Base-by-base conservation (phyloP, 495 filamentous ascomycete genomes). In the Immersiella caudata region DNA sequence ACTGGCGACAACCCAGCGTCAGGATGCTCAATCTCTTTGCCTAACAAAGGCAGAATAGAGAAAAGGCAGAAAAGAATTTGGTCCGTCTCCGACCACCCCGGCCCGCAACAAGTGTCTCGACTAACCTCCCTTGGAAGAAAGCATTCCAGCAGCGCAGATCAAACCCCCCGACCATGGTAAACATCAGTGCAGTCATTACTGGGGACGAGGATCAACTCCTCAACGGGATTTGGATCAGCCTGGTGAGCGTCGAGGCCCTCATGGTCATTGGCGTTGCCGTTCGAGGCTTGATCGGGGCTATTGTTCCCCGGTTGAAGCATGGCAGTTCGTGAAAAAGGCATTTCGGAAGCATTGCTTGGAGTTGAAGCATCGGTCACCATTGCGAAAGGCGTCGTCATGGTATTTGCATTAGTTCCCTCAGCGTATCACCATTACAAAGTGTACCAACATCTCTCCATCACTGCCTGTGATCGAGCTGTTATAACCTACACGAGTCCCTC, bases 191-290 rank as follows among this genome's bases (percentile, higher is more conserved):
- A 11, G 46, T 74, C 29, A 68, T 78, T 7, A 71, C 71, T 22
- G 75, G 66, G 46, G 75, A 79, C 60, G 75, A 82, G 36, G 73
- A 79, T 60, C 70, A 78, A 55, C 56, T 81, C 1, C 67, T 83
- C n/a, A 81, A 83, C 71, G 72, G 72, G 40, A 71, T 83, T 60
- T 83, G 81, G 81, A 77, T 83, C 62, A 74, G 78, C 16, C 71
- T 83, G 35, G 60, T 83, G 22, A 72, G 73, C 18, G 57, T 83
- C 12, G 80, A 83, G 67, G 76, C 79, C 2, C 58, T 79, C 60
- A 77, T 83, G 68, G 78, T 83, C 0, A 49, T 76, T 16, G 72
- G 74, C 11, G 78, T 80, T 0, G 69, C 74, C 1, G 24, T 79
- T n/a, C 66, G 70, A 1, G 65, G 74, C 18, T 60, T 75, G 33